Evolutionary conservation across 257 asterid genomes (phyloP), one percentile per base, ranked within the genome.

Genomic region (Nicotiana undulata): DNA sequence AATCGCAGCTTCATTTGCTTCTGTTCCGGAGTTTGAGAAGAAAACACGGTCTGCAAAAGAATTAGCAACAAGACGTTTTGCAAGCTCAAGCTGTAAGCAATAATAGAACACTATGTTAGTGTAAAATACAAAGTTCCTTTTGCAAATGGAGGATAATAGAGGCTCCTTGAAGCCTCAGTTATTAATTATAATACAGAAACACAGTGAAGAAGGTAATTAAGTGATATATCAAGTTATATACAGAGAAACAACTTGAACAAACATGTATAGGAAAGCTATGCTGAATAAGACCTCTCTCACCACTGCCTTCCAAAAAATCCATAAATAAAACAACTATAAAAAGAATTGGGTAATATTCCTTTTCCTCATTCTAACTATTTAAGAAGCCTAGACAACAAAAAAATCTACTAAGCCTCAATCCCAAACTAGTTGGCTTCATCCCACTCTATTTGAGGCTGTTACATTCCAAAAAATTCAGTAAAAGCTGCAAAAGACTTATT

Each of bases 31-130:
- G 77, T 96, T 96, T 66, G 95, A 89, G 79, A 94, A 96, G 90
- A 96, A 96, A 37, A 96, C 97, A 18, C 98, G 95, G 59, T 96
- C 99, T 46, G 99, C 98, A 83, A 92, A 94, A 7, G 99, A 96
- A 82, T 76, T 53, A 40, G 85, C 81, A 58, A 92, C 94, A 16
- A 96, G 88, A 26, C 90, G 90, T 82, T 94, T 94, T 10, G 99
- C 99, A 74, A 94, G 97, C 85, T 92, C 99, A 32, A 96, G 88
- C 99, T 96, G 90, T 64, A 79, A 7, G 20, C 24, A 82, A 63
- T 77, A 75, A 84, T 49, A 79, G 34, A 58, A 15, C 6, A 58
- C 18, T 24, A 9, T 31, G 60, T 37, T 31, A 58, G 16, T 7
- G 16, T 40, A 37, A 72, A 44, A 49, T 7, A 22, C 61, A 72